Evolutionary conservation across 2,329 filamentous ascomycete genomes (phyloP).

Genomic region (Achaetomium macrosporum): DNA sequence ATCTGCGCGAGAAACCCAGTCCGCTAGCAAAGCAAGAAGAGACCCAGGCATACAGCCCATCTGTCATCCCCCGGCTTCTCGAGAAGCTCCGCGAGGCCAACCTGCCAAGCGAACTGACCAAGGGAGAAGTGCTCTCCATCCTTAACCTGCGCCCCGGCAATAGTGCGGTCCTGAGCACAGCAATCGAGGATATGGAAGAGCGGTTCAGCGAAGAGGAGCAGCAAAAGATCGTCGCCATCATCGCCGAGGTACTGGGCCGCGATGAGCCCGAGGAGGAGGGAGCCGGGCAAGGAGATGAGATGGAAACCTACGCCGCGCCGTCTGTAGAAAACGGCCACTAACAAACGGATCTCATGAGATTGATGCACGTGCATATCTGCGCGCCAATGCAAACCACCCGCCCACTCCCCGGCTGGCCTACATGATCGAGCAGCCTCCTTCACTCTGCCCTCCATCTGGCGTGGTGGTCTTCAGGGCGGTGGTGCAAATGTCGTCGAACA

Average conservation of each 20-base stretch:
- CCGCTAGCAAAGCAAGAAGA: slow-evolving; percentile 51
- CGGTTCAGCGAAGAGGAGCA: slow-evolving; percentile 57
- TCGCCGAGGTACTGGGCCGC: slow-evolving; percentile 53
- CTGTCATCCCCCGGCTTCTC: slow-evolving; percentile 48
- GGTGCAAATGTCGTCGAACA: slow-evolving; percentile 55
- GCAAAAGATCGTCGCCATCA: slow-evolving; percentile 49
- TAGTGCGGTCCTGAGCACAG: slow-evolving; percentile 52
- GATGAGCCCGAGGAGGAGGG: slow-evolving; percentile 34
- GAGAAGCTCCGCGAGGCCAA: slow-evolving; percentile 37
- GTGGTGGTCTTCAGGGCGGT: slow-evolving; percentile 47
- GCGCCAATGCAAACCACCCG: neutral
- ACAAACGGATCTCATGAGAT: neutral
- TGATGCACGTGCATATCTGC: neutral
- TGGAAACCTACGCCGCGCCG: slow-evolving; percentile 25
- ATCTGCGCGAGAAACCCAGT: slow-evolving; percentile 49
- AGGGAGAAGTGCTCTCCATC: slow-evolving; percentile 64
- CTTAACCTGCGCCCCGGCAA: slow-evolving; percentile 58
- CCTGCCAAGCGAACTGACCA: slow-evolving; percentile 54
- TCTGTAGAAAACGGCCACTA: slow-evolving; percentile 33
- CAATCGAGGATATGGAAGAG: slow-evolving; percentile 59
- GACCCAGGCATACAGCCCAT: slow-evolving; percentile 42
- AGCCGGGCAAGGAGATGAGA: slow-evolving; percentile 32
- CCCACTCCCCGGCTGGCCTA: slow-evolving; percentile 29
- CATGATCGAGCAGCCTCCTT: slow-evolving; percentile 49
- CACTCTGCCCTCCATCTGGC: slow-evolving; percentile 45